Evolutionary conservation across 306 rosid species (phyloP), one percentile per base, ranked within the genome.

Genomic region (Echinosophora koreensis): DNA sequence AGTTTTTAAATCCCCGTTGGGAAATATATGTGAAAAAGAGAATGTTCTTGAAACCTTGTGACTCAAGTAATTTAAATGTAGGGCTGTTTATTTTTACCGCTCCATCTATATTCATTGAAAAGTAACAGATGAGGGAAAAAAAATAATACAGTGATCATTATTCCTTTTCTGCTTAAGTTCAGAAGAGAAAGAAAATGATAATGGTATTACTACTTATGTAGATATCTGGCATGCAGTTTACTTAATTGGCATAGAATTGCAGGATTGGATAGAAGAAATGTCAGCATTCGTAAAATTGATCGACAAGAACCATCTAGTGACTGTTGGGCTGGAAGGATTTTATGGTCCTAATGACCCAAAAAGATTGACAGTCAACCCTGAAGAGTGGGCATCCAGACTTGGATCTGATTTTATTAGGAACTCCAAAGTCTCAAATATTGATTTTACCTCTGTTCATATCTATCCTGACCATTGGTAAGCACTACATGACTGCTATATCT

Each of bases 261-360:
- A 96, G 99, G 99, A 90, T 8, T 96, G 99, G 99, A 80, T 96
- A 37, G 99, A 96, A 87, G 99, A 96, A 87, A 96, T 96, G 99
- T 85, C 99, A 52, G 70, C 94, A 75, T 92, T 87, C 71, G 87
- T 92, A 71, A 96, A 96, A 86, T 81, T 88, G 74, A 87, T 92
- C 7, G 99, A 96, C 92, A 92, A 92, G 90, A 91, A 84, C 34
- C 99, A 96, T 88, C 87, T 96, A 28, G 85, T 96, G 76, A 96
- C 98, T 7, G 78, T 92, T 60, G 99, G 99, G 27, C 89, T 92
- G 9, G 99, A 96, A 89, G 99, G 99, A 64, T 96, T 96, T 81
- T 96, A 96, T 46, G 99, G 99, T 81, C 99, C 99, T 11, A 88
- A 86, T 57, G 90, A 80, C 83, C 94, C 90, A 6, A 89, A 91